Conservation (phyloP, 176 grass and related monocot genomes). For the Raddia guianensis region DNA sequence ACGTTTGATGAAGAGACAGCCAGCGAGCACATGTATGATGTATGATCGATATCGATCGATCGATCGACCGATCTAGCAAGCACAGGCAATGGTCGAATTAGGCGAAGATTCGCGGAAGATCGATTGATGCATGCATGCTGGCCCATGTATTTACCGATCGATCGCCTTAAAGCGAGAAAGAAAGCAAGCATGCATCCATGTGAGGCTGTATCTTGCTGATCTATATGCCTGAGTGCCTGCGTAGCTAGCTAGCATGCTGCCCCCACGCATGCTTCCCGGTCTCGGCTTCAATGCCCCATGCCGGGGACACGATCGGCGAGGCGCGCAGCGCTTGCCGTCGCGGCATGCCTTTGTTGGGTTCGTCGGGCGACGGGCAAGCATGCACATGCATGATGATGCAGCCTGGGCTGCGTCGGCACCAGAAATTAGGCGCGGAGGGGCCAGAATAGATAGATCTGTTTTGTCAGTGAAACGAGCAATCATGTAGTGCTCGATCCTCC, state of each 20-base stretch:
- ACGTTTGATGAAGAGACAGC: constrained; percentile 20
- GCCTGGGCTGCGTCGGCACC: too few species aligned
- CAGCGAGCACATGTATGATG: not conserved
- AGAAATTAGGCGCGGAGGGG: too few species aligned
- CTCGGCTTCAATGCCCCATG: constrained; percentile 9
- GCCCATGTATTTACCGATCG: not conserved
- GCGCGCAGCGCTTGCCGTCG: not conserved
- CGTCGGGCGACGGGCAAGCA: not conserved
- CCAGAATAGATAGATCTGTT: too few species aligned
- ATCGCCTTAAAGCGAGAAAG: constrained; percentile 19
- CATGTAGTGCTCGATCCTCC: too few species aligned
- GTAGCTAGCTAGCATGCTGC: not conserved
- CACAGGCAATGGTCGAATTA: not conserved
- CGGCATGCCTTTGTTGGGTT: not conserved
- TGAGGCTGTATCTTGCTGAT: constrained; percentile 41
- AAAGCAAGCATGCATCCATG: constrained; percentile 13
- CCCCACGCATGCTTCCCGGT: constrained; percentile 33
- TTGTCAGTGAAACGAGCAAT: too few species aligned
- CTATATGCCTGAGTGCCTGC: constrained; percentile 36
- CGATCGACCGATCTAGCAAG: too few species aligned
- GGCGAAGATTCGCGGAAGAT: not conserved
- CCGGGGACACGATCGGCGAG: constrained; percentile 6
- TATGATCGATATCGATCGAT: not conserved
- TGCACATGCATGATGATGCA: too few species aligned
- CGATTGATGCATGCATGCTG: not conserved